Conservation (phyloP, 1,139 yeast species). For the Geotrichum fermentans region DNA sequence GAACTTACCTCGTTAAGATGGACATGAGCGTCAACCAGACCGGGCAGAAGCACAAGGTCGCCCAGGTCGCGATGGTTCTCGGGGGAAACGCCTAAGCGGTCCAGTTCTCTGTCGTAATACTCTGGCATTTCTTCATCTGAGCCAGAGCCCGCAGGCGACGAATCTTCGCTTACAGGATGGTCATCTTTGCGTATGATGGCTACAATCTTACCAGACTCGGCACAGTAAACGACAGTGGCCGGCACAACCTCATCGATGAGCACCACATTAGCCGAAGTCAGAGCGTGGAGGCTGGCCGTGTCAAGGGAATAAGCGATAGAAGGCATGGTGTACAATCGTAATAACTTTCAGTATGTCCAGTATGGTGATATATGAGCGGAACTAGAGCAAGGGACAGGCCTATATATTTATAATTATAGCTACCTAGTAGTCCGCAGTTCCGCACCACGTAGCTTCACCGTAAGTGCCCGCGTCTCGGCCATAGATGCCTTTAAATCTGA, state of each 20-base stretch:
- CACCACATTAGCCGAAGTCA: conserved; percentile 63
- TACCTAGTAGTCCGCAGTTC: no score
- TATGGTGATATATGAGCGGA: background rate
- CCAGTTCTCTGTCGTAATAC: conserved; percentile 9
- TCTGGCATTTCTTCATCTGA: conserved; percentile 27
- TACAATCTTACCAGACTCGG: conserved; percentile 60
- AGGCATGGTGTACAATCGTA: background rate
- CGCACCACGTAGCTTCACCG: no score
- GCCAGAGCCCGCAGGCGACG: conserved; percentile 32
- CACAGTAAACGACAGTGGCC: conserved; percentile 65
- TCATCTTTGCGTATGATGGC: conserved; percentile 41
- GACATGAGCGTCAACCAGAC: conserved; percentile 88
- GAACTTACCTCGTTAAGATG: conserved; percentile 62
- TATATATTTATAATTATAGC: no score
- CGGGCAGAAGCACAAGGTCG: conserved; percentile 73
- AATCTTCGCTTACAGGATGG: conserved; percentile 27
- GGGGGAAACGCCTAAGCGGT: conserved; percentile 9
- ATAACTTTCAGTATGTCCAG: conserved; percentile 2
- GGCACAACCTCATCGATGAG: conserved; percentile 48
- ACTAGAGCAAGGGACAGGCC: background rate
- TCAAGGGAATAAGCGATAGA: background rate
- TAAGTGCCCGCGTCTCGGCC: no score
- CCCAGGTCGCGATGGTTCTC: conserved; percentile 31
- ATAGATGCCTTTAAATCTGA: no score
- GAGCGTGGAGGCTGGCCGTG: conserved; percentile 38